phyloP scores from a whole-genome alignment of 306 rosid genomes.

The Dryas drummondii region DNA sequence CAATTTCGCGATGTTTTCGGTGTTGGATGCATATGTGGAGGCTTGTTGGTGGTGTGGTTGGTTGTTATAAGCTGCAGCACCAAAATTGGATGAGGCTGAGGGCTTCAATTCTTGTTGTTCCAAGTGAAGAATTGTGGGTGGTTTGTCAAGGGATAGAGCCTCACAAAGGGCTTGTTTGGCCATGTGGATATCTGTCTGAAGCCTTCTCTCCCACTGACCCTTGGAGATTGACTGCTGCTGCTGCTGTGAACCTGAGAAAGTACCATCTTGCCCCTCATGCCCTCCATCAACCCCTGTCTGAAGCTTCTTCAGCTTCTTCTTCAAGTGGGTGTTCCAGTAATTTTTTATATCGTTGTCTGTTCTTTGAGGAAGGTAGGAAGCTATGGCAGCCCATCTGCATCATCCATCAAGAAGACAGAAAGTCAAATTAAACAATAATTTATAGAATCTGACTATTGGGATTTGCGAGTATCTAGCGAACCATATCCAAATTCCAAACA shows the following conservation, averaged over 20 bases:
- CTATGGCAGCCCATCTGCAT: constrained; percentile 55
- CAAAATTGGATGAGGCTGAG: neutral
- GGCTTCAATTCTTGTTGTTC: constrained; percentile 33
- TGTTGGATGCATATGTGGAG: constrained; percentile 65
- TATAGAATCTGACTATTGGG: constrained; percentile 12
- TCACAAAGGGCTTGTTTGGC: constrained; percentile 85
- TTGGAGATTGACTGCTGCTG: constrained; percentile 35
- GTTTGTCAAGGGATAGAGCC: constrained; percentile 70
- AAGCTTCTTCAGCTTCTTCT: constrained; percentile 39
- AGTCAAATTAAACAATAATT: neutral
- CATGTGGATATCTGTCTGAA: constrained; percentile 83
- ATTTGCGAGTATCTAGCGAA: constrained; percentile 2
- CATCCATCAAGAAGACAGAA: neutral
- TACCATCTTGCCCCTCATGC: constrained; percentile 13
- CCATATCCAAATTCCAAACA: neutral
- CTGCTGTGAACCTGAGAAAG: constrained; percentile 24
- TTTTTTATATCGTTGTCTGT: constrained; percentile 52
- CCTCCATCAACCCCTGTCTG: constrained; percentile 31
- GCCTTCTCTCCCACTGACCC: constrained; percentile 96
- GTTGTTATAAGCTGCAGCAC: neutral
- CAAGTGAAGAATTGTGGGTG: constrained; percentile 20
- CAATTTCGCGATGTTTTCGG: constrained; percentile 68
- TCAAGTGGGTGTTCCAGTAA: constrained; percentile 55
- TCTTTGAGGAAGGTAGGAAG: constrained; percentile 51
- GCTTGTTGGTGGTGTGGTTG: constrained; percentile 16